phyloP scores from a whole-genome alignment of 2,329 filamentous ascomycete species.

The Beauveria rudraprayagi region DNA sequence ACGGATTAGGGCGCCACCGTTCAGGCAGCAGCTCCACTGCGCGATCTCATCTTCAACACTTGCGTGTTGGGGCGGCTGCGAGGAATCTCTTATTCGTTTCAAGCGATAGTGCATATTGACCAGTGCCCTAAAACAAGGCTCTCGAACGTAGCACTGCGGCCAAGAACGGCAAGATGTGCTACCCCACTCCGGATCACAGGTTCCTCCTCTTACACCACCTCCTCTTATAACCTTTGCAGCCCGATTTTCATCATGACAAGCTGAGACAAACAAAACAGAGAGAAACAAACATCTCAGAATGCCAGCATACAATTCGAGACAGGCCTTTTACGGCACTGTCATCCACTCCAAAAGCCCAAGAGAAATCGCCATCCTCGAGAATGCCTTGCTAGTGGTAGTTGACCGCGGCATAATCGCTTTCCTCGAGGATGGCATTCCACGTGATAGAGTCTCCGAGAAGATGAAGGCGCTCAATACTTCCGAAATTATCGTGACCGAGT shows the following conservation, averaged over 20 bases:
- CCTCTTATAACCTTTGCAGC: not conserved
- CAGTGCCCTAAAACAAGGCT: not conserved
- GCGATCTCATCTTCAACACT: not conserved
- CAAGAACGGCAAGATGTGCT: not conserved
- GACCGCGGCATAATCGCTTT: constrained; percentile 19
- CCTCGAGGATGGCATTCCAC: constrained; percentile 15
- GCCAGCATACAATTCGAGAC: not conserved
- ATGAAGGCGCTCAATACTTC: constrained; percentile 12
- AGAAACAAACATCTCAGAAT: not conserved
- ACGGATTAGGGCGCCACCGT: not conserved
- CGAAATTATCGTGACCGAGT: constrained; percentile 13
- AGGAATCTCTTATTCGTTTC: not conserved
- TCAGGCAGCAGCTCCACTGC: constrained; percentile 6
- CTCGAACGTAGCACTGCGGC: not conserved
- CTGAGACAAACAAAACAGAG: not conserved
- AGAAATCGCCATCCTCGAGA: constrained; percentile 29
- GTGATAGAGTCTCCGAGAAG: constrained; percentile 12
- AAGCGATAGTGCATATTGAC: too few relatives aligned
- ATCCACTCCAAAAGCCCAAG: constrained; percentile 29
- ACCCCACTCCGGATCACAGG: not conserved
- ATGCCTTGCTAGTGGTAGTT: constrained; percentile 27
- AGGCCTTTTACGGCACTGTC: constrained; percentile 6
- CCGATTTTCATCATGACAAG: not conserved
- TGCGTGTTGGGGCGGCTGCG: not conserved
- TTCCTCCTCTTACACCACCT: not conserved